Evolutionary conservation across 805 yeast genomes (phyloP), one percentile per base, ranked within the genome.

Genomic region (Teunomyces tritomae): DNA sequence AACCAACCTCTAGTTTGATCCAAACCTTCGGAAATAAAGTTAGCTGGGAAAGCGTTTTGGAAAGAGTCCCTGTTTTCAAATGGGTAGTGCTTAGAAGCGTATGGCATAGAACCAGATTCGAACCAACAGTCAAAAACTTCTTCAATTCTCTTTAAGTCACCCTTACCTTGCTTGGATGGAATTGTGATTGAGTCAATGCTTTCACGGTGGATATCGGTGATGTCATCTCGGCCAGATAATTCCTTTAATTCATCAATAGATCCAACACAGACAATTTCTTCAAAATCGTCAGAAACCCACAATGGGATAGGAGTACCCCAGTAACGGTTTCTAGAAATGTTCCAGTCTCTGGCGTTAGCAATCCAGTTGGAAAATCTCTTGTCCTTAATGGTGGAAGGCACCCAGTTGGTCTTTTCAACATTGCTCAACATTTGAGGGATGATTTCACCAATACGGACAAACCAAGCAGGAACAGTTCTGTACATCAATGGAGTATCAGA

Each of bases 1-100:
- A 94, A 94, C 99, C 99, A 94, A 67, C 99, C 99, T 82, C 99
- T 89, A 50, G 99, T 94, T 77, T 94, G 99, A 74, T 94, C 99
- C 60, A 94, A 81, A 74, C 99, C 99, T 78, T 94, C 99, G 50
- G 97, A 86, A 61, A 94, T 94, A 72, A 94, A 94, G 70, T 94
- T 92, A 39, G 96, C 99, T 41, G 99, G 99, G 84, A 89, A 95
- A 42, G 87, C 80, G 48, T 79, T 66, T 32, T 73, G 63, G 73
- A 92, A 92, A 42, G 67, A 68, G 11, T 88, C 90, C 65, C 82
- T 71, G 64, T 82, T 80, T 73, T 92, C 97, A 67, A 94, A 94
- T 56, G 99, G 99, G 67, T 91, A 94, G 70, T 94, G 99, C 66
- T 87, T 85, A 34, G 96, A 87, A 46, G 97, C 98, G 59, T 86